These are phyloP conservation scores for Glycyrrhiza uralensis DNA, from an alignment of 306 rosid genomes.

Conservation along the genomic window DNA sequence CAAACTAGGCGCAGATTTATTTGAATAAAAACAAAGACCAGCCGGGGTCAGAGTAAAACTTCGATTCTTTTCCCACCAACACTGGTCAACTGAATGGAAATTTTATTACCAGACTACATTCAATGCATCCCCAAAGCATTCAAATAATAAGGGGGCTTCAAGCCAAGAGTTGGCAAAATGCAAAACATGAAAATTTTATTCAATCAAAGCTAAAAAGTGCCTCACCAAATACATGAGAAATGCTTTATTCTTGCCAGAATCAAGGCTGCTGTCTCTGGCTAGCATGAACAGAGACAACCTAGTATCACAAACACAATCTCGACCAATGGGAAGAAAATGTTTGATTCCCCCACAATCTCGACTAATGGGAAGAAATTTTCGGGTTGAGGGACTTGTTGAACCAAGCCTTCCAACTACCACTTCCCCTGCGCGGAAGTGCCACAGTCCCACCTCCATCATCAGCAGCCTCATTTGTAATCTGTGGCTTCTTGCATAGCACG, in stretches of 20 bases:
- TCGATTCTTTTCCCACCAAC: background rate
- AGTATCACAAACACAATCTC: background rate
- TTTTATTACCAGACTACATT: background rate
- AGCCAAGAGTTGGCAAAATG: background rate
- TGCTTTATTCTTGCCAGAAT: constrained; percentile 5
- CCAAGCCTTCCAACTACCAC: constrained; percentile 84
- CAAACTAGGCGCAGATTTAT: background rate
- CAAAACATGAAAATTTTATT: background rate
- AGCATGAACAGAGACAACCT: background rate
- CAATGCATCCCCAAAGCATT: background rate
- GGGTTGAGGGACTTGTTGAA: constrained; percentile 72
- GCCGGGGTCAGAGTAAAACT: background rate
- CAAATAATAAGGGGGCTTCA: background rate
- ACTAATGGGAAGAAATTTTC: constrained; percentile 70
- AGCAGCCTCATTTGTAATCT: constrained; percentile 21
- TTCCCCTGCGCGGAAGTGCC: constrained; percentile 37
- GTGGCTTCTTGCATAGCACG: constrained; percentile 82
- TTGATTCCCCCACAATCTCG: background rate
- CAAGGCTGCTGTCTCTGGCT: background rate
- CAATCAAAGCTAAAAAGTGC: background rate
- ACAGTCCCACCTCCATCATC: constrained; percentile 10
- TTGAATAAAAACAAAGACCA: background rate
- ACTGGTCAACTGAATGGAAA: background rate
- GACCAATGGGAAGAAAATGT: constrained; percentile 61
- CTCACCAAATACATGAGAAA: constrained; percentile 8